A percentile compares a stretch with the other conserved stretches of the same genome.
Evolutionary conservation across 768 basidiomycete species (phyloP).

Genomic region (Termitomyces heimii): DNA sequence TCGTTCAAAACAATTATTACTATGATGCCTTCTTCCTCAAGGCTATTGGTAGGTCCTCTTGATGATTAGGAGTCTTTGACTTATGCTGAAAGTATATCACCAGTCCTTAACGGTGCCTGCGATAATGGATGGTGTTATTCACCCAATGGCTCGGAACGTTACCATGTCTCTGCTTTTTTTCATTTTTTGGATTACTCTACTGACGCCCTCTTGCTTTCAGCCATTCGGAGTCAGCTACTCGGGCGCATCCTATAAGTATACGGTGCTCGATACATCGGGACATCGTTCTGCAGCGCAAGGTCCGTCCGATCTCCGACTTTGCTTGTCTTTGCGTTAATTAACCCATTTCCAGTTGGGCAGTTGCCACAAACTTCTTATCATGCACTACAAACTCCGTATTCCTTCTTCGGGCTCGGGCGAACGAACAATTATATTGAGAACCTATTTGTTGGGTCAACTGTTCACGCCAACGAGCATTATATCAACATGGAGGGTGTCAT

Average conservation of each 20-base stretch:
- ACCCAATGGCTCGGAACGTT: constrained; percentile 52
- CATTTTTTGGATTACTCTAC: background rate
- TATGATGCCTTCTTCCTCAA: constrained; percentile 99
- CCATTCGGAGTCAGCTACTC: constrained; percentile 93
- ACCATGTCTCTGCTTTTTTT: constrained; percentile 54
- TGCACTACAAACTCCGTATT: constrained; percentile 84
- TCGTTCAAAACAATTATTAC: constrained; percentile 96
- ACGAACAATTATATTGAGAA: constrained; percentile 99
- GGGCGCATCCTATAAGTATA: constrained; percentile 96
- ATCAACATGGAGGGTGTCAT: constrained; percentile 97
- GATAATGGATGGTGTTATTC: constrained; percentile 71
- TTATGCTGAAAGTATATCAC: constrained; percentile 3
- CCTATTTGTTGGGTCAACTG: constrained; percentile 90
- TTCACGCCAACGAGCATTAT: constrained; percentile 63
- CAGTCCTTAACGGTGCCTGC: constrained; percentile 93
- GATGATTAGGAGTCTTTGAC: background rate
- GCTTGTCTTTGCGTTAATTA: background rate
- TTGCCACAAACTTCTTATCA: constrained; percentile 92
- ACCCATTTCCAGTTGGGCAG: constrained; percentile 62
- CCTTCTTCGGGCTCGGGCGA: constrained; percentile 93
- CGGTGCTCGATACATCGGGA: constrained; percentile 88
- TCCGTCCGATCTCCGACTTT: constrained; percentile 20
- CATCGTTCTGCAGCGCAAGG: constrained; percentile 87
- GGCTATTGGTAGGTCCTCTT: constrained; percentile 65
- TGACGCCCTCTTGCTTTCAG: constrained; percentile 31